These are phyloP conservation scores for Quercus gilva DNA, from an alignment of 306 rosid species.

Conservation along the genomic window DNA sequence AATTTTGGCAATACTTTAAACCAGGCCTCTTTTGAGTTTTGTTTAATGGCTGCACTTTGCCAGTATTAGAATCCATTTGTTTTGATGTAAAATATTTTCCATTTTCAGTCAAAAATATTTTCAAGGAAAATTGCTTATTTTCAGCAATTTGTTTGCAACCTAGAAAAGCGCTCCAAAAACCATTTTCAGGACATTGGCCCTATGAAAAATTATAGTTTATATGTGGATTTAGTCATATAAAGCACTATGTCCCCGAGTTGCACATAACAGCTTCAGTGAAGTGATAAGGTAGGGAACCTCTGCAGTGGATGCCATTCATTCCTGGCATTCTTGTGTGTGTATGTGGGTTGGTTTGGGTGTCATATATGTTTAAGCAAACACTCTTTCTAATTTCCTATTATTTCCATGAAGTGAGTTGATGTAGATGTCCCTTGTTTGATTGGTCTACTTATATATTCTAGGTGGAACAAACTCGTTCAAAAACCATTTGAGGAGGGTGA, in stretches of 20 bases:
- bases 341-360: not conserved
- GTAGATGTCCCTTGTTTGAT: constrained; percentile 21
- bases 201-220: not conserved
- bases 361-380: not conserved
- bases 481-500: constrained; percentile 97
- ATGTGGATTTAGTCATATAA: not conserved
- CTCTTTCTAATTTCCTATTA: not conserved
- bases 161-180: too few relatives aligned
- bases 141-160: too few relatives aligned
- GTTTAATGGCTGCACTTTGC: not conserved
- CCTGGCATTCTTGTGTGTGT: not conserved
- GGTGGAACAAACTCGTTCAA: constrained; percentile 98
- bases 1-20: not conserved
- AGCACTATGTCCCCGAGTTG: not conserved
- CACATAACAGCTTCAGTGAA: too few relatives aligned
- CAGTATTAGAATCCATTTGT: too few relatives aligned
- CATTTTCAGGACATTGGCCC: too few relatives aligned
- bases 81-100: too few relatives aligned
- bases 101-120: too few relatives aligned
- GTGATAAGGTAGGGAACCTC: too few relatives aligned
- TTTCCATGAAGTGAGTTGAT: constrained; percentile 10
- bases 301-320: too few relatives aligned
- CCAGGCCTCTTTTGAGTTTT: not conserved
- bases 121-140: too few relatives aligned
- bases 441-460: constrained; percentile 34